Base-by-base conservation (phyloP, 148 eudicot genomes). In the Drosera capensis region DNA sequence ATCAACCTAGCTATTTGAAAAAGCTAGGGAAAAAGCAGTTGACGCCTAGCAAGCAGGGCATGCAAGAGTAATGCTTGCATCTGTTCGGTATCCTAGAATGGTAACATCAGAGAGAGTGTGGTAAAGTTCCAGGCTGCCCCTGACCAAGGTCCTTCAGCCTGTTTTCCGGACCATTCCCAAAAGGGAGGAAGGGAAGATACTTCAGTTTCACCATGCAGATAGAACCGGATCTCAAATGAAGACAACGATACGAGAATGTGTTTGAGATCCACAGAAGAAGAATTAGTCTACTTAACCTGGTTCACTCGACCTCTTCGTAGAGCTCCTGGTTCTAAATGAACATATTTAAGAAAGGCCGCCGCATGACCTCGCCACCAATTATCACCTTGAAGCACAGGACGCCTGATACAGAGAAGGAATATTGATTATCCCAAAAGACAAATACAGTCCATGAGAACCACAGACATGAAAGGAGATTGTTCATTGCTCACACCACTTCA, bases 291-390 rank as follows among this genome's bases (percentile, higher is more conserved):
- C 4, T 9, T 60, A 8, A 78, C 86, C 71, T 72, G 94, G 40
- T 68, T 78, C 22, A 82, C 75, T 24, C 86, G 77, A 23, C 94
- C 94, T 54, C 58, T 57, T 15, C 77, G 68, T 43, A 78, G 86
- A 40, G 73, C 64, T 23, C 68, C 77, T 13, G 72, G 59, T 25
- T 79, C 38, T 61, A 78, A 51, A 46, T 70, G 69, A 3, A 52
- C 63, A 52, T 72, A 61, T 21, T 63, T 82, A 30, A 82, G 62
- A 54, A 82, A 82, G 15, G 94, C 94, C 25, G 77, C 71, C 12
- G 86, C 94, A 72, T 82, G 94, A 60, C 94, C 94, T 56, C 86
- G 65, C 82, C 82, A 82, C 86, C 86, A 82, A 55, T 82, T 82
- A 63, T 82, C 94, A 50, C 86, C 94, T 52, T 72, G 56, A 56